Evolutionary conservation across 2,329 filamentous ascomycete species (phyloP), one percentile per base, ranked within the genome.

Genomic region (Colletotrichum nymphaeae): DNA sequence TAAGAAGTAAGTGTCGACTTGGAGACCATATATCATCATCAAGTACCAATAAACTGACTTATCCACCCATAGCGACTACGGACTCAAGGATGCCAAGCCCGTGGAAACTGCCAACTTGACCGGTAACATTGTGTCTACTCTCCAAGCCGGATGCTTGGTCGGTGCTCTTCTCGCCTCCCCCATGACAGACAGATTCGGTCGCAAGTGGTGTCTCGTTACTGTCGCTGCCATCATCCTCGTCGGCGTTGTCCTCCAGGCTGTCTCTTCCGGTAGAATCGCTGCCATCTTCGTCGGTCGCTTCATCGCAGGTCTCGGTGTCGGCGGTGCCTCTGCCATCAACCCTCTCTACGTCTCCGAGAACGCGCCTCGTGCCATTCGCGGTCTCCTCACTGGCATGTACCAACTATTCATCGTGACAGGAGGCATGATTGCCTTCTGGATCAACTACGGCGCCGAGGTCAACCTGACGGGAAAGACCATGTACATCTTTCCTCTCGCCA

Each of bases 221-320:
- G 85, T 88, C 56, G 89, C 90, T 35, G 57, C 88, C 0, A 79
- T 92, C 60, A 89, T 90, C 60, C 85, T 89, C 37, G 68, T 89
- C 37, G 91, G 91, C 32, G 89, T 90, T 49, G 80, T 93, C 63
- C 86, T 93, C 80, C 91, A 93, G 79, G 85, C 89, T 22, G 86
- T 86, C 35, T 87, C 89, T 28, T 85, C 82, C 52, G 91, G 91
- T 22, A 85, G 89, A 73, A 82, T 93, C 49, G 86, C 86, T 46
- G 84, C 85, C 75, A 89, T 93, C 84, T 93, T 92, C 77, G 85
- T 91, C 75, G 91, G 91, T 72, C 87, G 91, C 79, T 90, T 85
- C 71, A 78, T 82, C 82, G 88, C 85, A 83, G 84, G 84, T 70
- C 77, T 86, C n/a, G 84, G 84, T 46, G 84, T 86, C 65, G 84